phyloP scores from a whole-genome alignment of 1,284 basidiomycete genomes.

The Phlebopus sp. region DNA sequence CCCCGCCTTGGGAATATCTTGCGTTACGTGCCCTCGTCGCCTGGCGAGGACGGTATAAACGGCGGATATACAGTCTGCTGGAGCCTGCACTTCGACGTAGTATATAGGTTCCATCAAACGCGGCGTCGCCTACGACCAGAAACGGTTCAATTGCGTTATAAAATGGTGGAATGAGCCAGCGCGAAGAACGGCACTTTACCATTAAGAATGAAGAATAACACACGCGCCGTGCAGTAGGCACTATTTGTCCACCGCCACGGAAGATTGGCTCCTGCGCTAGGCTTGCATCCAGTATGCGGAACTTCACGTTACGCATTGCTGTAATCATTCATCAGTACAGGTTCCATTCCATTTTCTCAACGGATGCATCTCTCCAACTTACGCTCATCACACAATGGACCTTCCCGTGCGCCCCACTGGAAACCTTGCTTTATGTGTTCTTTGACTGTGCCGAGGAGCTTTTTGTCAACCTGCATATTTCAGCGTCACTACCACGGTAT shows the following conservation, averaged over 20 bases:
- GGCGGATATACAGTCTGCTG: conserved; percentile 96
- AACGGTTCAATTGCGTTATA: conserved; percentile 1
- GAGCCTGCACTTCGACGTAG: conserved; percentile 97
- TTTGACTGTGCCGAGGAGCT: conserved; percentile 82
- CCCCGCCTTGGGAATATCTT: conserved; percentile 96
- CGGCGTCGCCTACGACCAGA: conserved; percentile 68
- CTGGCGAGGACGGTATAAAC: conserved; percentile 97
- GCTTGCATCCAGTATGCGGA: conserved; percentile 89
- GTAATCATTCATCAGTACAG: conserved; percentile 7
- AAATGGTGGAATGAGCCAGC: conserved; percentile 2
- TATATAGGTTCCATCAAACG: conserved; percentile 96
- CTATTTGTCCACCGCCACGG: conserved; percentile 97
- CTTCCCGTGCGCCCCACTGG: conserved; percentile 98
- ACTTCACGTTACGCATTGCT: conserved; percentile 99
- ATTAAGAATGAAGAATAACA: conserved; percentile 99
- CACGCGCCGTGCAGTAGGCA: conserved; percentile 94
- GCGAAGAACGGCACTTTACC: conserved; percentile 44
- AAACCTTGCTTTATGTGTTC: conserved; percentile 98
- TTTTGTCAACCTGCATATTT: conserved; percentile 79
- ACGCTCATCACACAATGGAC: conserved; percentile 98
- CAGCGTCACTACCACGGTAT: conserved; percentile 2
- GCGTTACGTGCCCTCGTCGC: conserved; percentile 95
- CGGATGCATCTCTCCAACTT: conserved; percentile 37
- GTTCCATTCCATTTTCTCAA: conserved; percentile 1
- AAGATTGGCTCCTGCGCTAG: conserved; percentile 95